Evolutionary conservation across 2,329 filamentous ascomycete genomes (phyloP), one percentile per base, ranked within the genome.

Genomic region (Phyllosticta citribraziliensis): DNA sequence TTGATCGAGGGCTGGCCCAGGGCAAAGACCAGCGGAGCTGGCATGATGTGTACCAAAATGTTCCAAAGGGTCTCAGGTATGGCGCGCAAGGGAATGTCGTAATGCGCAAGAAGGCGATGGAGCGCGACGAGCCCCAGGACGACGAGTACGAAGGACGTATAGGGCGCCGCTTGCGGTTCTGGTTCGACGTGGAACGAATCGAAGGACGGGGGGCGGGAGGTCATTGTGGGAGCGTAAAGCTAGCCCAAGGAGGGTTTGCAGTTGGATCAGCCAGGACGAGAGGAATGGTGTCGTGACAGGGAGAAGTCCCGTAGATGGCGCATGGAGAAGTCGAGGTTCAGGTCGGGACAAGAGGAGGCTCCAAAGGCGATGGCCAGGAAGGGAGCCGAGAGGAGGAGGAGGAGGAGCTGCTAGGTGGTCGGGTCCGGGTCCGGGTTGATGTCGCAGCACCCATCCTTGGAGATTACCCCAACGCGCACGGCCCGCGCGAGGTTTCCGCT

Each of bases 31-130:
- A 88, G 67, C 25, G 75, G 74, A 17, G 79, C 76, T 1, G 88
- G 88, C 14, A 80, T 79, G 33, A 82, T 56, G 64, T 78, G 78
- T 60, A 89, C 80, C 30, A 87, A 63, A 25, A 72, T 70, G 73
- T 88, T 82, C 86, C 87, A 89, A 47, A 84, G 68, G 58, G 85
- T 70, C 66, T 80, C 75, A 62, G 76, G 69, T 67, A 80, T 67
- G 65, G 74, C 51, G 52, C 60, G 60, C 6, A 62, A 57, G 3
- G 69, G 63, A 50, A 68, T 55, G 61, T 71, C 66, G 58, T 72
- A 65, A 61, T 69, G 68, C 33, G 65, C 63, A 24, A 70, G 61
- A 2, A 67, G 52, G 52, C 68, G 67, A 63, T 74, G 51, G 6
- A 55, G 19, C 5, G 60, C 60, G 33, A 62, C 57, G 14, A 58